phyloP scores from a whole-genome alignment of 208 protist genomes.

The Wallacemonas sp. region DNA sequence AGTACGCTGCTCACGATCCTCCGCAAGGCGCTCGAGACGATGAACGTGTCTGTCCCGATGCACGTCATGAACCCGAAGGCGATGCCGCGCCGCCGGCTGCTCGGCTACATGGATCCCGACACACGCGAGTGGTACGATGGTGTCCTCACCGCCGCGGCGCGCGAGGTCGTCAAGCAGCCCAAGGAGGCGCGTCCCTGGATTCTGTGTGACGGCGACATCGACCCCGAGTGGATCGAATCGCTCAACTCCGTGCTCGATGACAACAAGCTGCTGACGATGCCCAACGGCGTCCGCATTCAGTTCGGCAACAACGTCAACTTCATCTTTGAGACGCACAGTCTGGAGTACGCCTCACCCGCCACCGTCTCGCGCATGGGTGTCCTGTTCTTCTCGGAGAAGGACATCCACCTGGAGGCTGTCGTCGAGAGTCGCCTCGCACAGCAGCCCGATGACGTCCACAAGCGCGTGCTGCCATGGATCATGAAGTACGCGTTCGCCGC shows the following conservation, averaged over 20 bases:
- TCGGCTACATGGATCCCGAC: conserved; percentile 95
- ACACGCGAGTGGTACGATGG: conserved; percentile 98
- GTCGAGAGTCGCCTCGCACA: conserved; percentile 78
- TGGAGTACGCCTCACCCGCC: conserved; percentile 98
- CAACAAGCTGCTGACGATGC: conserved; percentile 98
- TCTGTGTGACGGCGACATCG: conserved; percentile 97
- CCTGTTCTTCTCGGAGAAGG: conserved; percentile 95
- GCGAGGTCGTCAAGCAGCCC: conserved; percentile 77
- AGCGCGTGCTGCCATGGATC: conserved; percentile 62
- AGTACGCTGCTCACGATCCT: conserved; percentile 87
- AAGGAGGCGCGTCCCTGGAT: conserved; percentile 90
- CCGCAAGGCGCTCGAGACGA: conserved; percentile 74
- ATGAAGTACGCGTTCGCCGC: conserved; percentile 83
- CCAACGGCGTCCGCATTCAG: conserved; percentile 97
- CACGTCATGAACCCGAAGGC: conserved; percentile 94
- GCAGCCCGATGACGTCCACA: conserved; percentile 35
- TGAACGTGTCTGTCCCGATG: conserved; percentile 75
- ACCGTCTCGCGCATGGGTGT: conserved; percentile 98
- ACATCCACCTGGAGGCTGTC: conserved; percentile 87
- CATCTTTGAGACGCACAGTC: conserved; percentile 97
- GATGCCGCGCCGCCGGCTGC: conserved; percentile 92
- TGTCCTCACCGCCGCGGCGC: conserved; percentile 96
- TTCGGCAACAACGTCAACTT: conserved; percentile 96
- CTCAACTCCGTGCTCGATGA: conserved; percentile 99
- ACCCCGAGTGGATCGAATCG: conserved; percentile 99